A percentile compares a stretch with the other conserved stretches of the same genome.
phyloP scores from a whole-genome alignment of 768 basidiomycete genomes.

The Dacryopinax spathularia region DNA sequence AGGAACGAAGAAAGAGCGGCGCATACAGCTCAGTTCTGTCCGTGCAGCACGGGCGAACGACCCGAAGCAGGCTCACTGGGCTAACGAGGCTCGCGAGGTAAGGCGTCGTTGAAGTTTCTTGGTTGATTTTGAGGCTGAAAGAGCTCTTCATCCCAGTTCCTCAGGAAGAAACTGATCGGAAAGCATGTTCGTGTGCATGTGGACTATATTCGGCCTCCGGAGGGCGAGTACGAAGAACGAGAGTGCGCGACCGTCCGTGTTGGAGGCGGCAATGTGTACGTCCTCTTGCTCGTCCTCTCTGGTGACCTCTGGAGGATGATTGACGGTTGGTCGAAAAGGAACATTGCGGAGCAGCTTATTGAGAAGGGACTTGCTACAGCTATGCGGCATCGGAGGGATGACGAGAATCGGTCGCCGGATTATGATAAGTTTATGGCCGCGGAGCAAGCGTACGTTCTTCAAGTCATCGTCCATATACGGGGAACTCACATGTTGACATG shows the following conservation, averaged over 20 bases:
- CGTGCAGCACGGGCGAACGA: constrained; percentile 62
- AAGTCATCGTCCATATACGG: constrained; percentile 11
- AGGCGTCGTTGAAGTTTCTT: constrained; percentile 10
- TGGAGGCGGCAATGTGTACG: constrained; percentile 66
- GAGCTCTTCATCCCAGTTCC: no score
- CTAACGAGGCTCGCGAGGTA: constrained; percentile 75
- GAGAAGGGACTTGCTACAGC: constrained; percentile 85
- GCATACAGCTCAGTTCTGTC: constrained; percentile 78
- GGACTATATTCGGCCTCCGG: constrained; percentile 81
- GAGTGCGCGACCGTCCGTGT: constrained; percentile 83
- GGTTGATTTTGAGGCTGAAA: no score
- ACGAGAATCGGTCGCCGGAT: constrained; percentile 90
- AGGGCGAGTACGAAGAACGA: constrained; percentile 87
- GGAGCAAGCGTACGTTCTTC: constrained; percentile 61
- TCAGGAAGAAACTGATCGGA: constrained; percentile 84
- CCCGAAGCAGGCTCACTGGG: constrained; percentile 72
- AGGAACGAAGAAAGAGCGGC: constrained; percentile 57
- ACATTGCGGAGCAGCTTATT: constrained; percentile 81
- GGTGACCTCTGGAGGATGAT: neutral
- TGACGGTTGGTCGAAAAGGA: constrained; percentile 41
- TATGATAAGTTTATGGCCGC: constrained; percentile 93
- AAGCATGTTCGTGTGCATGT: constrained; percentile 69
- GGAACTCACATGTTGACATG: neutral
- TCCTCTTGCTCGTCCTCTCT: neutral
- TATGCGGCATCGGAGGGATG: constrained; percentile 84